These are phyloP conservation scores for Cladorrhinum sp. DNA, from an alignment of 2,329 filamentous ascomycete genomes.

Conservation along the genomic window DNA sequence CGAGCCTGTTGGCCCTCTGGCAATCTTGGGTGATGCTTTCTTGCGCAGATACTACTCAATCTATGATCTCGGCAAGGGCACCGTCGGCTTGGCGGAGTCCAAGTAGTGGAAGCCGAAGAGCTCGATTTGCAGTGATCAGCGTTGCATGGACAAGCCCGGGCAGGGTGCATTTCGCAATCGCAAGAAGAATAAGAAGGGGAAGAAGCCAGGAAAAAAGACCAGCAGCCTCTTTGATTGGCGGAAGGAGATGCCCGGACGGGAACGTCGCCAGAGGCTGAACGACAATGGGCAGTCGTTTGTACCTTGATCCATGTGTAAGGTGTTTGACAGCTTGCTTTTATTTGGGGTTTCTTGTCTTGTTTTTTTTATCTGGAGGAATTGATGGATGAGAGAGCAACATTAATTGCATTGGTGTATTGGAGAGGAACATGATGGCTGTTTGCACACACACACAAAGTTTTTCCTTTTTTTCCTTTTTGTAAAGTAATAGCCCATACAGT, in stretches of 20 bases:
- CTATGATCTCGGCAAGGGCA: constrained; percentile 87
- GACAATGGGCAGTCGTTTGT: background rate
- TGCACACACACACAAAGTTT: background rate
- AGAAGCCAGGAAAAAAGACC: too few species aligned
- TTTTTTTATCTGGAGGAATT: background rate
- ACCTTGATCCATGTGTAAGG: background rate
- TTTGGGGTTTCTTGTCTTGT: constrained; percentile 3
- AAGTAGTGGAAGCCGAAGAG: constrained; percentile 47
- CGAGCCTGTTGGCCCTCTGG: constrained; percentile 82
- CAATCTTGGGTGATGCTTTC: constrained; percentile 89
- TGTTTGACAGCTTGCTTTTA: background rate
- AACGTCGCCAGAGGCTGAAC: background rate
- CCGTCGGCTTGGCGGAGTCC: constrained; percentile 84
- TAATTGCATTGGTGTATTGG: background rate
- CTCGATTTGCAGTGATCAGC: background rate
- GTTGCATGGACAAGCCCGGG: background rate
- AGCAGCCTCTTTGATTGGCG: background rate
- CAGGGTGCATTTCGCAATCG: background rate
- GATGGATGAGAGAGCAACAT: background rate
- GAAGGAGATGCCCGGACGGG: background rate
- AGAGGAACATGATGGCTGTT: background rate
- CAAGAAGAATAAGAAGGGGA: background rate
- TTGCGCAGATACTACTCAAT: constrained; percentile 89
- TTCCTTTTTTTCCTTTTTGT: constrained; percentile 2
- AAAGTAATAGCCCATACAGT: constrained; percentile 4